These are phyloP conservation scores for Trichoderma cornu-damae DNA, from an alignment of 2,329 filamentous ascomycete genomes.

Conservation along the genomic window DNA sequence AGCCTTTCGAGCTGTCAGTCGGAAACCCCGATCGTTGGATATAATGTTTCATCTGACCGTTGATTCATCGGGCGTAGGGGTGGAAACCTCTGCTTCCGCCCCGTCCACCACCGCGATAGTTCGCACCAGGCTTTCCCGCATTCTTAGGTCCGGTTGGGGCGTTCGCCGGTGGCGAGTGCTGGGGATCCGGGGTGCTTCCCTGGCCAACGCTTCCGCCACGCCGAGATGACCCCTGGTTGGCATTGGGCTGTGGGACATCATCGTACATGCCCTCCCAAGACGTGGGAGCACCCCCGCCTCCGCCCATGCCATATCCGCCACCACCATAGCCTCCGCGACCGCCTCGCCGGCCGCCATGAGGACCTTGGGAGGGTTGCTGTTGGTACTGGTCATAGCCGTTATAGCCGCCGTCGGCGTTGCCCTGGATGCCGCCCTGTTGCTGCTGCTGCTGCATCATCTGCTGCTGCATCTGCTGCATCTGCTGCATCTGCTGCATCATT, in stretches of 20 bases:
- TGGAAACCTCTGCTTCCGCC: constrained; percentile 72
- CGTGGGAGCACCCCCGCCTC: constrained; percentile 60
- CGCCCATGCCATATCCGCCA: constrained; percentile 29
- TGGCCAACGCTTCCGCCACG: constrained; percentile 41
- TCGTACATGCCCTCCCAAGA: constrained; percentile 99
- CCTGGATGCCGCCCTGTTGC: constrained; percentile 29
- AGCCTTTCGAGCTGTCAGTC: neutral
- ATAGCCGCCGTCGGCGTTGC: constrained; percentile 26
- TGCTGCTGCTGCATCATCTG: constrained; percentile 43
- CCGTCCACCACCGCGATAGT: constrained; percentile 85
- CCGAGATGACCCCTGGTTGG: constrained; percentile 43
- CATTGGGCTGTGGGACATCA: constrained; percentile 79
- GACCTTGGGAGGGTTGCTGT: constrained; percentile 43
- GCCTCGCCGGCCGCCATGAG: constrained; percentile 22
- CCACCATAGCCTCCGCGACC: constrained; percentile 27
- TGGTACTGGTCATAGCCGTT: constrained; percentile 37
- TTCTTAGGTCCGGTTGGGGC: constrained; percentile 95
- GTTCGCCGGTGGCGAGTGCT: constrained; percentile 48
- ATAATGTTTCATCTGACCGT: neutral
- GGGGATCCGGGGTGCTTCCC: constrained; percentile 36
- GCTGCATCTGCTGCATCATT: constrained; percentile 56
- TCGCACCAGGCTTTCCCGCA: constrained; percentile 81
- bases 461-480: constrained; percentile 47
- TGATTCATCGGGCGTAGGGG: constrained; percentile 55
- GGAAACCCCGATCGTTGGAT: neutral